Percentiles rank a stretch among this genome's conserved stretches.
phyloP scores from a whole-genome alignment of 179 eudicot genomes.

The Spergularia azorica region DNA sequence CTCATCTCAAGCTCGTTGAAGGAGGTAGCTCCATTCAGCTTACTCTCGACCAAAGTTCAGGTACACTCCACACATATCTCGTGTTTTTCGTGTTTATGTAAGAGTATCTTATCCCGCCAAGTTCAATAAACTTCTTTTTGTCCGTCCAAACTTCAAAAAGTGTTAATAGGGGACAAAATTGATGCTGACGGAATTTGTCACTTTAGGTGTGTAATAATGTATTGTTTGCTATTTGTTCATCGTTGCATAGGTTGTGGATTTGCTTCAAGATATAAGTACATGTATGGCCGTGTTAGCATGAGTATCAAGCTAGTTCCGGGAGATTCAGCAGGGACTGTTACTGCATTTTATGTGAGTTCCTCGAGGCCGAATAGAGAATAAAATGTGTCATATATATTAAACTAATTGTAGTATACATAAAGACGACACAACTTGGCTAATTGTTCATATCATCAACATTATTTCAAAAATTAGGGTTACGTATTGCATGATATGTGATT shows the following conservation, averaged over 20 bases:
- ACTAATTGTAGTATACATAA: too few relatives aligned
- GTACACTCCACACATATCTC: conserved; percentile 31
- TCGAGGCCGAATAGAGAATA: too few relatives aligned
- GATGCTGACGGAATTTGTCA: too few relatives aligned
- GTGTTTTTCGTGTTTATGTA: too few relatives aligned
- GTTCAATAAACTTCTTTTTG: too few relatives aligned
- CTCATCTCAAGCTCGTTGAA: conserved; percentile 55
- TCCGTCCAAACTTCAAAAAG: too few relatives aligned
- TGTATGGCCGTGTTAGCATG: conserved; percentile 74
- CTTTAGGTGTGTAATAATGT: too few relatives aligned
- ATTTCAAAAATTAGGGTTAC: background rate
- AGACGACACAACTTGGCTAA: too few relatives aligned
- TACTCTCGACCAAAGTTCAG: conserved; percentile 64
- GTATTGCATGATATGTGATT: background rate
- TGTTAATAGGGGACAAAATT: too few relatives aligned
- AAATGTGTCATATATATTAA: too few relatives aligned
- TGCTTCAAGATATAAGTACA: conserved; percentile 60
- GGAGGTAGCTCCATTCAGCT: conserved; percentile 72
- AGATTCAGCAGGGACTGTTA: conserved; percentile 86
- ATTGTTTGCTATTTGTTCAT: background rate
- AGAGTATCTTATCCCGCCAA: too few relatives aligned
- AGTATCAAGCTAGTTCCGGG: conserved; percentile 79
- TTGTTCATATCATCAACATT: too few relatives aligned
- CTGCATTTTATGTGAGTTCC: conserved; percentile 70
- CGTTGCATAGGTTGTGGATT: conserved; percentile 68